A percentile compares a stretch with the other conserved stretches of the same genome.
These are phyloP conservation scores for Diaporthe capsici DNA, from an alignment of 2,329 filamentous ascomycete genomes.

Conservation along the genomic window DNA sequence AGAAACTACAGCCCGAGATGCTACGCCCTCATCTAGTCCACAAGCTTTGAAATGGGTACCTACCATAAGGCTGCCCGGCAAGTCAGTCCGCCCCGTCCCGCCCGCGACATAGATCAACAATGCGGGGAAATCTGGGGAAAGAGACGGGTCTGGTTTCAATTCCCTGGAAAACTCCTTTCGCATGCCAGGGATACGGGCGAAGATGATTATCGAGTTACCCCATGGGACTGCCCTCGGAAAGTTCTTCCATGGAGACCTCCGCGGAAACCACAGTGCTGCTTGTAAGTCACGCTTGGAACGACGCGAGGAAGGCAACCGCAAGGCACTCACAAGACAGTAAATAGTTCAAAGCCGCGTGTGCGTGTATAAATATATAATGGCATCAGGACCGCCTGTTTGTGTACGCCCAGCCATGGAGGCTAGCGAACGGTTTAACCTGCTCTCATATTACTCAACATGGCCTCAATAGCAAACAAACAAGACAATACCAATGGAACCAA, in stretches of 20 bases:
- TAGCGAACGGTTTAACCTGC: not conserved
- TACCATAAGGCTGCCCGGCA: not conserved
- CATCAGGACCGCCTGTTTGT: not conserved
- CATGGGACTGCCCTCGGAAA: not conserved
- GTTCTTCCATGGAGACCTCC: not conserved
- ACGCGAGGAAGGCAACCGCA: not conserved
- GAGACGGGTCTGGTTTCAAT: not conserved
- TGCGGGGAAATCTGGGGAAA: constrained; percentile 9
- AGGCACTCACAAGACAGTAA: not conserved
- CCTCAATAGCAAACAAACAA: not conserved
- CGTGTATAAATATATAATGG: not conserved
- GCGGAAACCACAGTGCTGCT: not conserved
- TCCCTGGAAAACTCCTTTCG: not conserved
- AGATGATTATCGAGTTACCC: not conserved
- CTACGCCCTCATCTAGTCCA: not conserved
- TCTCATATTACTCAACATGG: not conserved
- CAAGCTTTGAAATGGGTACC: not conserved
- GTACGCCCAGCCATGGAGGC: not conserved
- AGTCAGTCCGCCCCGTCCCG: not conserved
- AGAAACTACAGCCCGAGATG: not conserved
- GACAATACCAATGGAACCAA: not conserved
- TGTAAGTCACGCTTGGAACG: not conserved
- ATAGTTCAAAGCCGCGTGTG: not conserved
- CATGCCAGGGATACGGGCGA: not conserved
- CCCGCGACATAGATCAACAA: not conserved